Base-by-base conservation (phyloP, 2,329 filamentous ascomycete species). In the Aspergillus sp. region DNA sequence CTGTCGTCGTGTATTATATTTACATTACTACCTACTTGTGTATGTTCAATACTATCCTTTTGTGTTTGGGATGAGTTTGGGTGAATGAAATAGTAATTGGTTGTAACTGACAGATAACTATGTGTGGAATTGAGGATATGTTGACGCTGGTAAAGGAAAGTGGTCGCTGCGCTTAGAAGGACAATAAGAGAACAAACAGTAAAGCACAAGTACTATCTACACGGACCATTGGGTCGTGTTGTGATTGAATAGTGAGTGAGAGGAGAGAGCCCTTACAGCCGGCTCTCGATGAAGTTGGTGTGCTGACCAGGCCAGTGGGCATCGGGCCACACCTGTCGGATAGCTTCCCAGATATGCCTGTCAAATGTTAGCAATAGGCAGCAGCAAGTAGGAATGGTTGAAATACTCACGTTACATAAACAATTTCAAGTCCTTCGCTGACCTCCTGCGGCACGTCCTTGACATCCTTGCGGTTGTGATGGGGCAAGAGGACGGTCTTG, bases 291-390 rank as follows among this genome's bases (percentile, higher is more conserved):
- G 49, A 87, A 85, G 61, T 87, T 84, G 76, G 87, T 83, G 69
- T 87, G 84, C 71, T 92, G 87, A 61, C 89, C 88, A 19, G 91
- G 90, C 90, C 92, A 96, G 68, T 90, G 86, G 43, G 86, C 88
- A 69, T 96, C 91, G 1, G 95, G 95, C 95, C 95, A 99, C 65
- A 99, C 89, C 65, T 90, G 83, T 61, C 89, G 87, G 74, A 99
- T 88, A 25, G 92, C 94, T 78, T 98, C 94, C 91, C 92, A 97
- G 63, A 98, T 94, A 76, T 96, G 90, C 64, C 91, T 92, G 67
- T 57, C 52, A 55, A 54, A 61, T 70, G 63, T 58, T 57, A 58
- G 43, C 39, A 48, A 32, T 10, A 7, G 1, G 32, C 17, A 28
- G n/a, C 23, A 63, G 49, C 32, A 30, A 39, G 10, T 15, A 4